Conservation (phyloP, 2,329 filamentous ascomycete genomes). For the Trichoderma hamatum region DNA sequence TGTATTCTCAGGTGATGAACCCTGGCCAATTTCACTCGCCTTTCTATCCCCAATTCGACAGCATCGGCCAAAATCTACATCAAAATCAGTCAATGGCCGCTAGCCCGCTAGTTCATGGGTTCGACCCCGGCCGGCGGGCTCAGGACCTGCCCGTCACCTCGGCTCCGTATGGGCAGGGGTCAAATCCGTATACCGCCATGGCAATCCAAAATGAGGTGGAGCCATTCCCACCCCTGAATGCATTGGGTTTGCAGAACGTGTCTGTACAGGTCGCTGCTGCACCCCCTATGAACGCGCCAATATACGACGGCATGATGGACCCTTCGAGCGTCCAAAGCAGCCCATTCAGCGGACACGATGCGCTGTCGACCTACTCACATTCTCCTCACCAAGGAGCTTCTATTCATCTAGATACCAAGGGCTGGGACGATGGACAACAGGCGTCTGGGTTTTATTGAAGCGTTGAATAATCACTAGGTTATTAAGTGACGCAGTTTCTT, state of each 20-base stretch:
- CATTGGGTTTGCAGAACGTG: conserved; percentile 39
- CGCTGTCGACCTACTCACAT: conserved; percentile 41
- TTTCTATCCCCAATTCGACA: conserved; percentile 37
- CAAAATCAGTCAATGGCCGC: conserved; percentile 32
- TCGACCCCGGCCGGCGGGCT: conserved; percentile 32
- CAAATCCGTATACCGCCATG: conserved; percentile 33
- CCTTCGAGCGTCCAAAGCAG: conserved; percentile 41
- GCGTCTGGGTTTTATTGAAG: conserved; percentile 30
- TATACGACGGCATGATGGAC: conserved; percentile 41
- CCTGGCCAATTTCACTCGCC: conserved; percentile 34
- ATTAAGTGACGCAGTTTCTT: background rate
- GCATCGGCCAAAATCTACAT: conserved; percentile 36
- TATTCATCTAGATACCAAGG: conserved; percentile 29
- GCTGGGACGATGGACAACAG: conserved; percentile 35
- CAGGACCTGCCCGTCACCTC: conserved; percentile 34
- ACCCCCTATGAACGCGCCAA: conserved; percentile 35
- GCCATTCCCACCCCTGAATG: conserved; percentile 40
- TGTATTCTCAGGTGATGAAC: conserved; percentile 36
- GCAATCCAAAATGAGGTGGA: conserved; percentile 36
- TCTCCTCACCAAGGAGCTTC: conserved; percentile 39
- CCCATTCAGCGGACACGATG: conserved; percentile 44
- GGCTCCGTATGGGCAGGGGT: conserved; percentile 33
- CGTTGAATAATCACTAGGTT: background rate
- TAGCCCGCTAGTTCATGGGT: conserved; percentile 35
- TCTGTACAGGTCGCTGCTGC: conserved; percentile 2